A percentile compares a stretch with the other conserved stretches of the same genome.
Evolutionary conservation across 176 grass and related monocot species (phyloP).

Genomic region (Cenchrus americanus): DNA sequence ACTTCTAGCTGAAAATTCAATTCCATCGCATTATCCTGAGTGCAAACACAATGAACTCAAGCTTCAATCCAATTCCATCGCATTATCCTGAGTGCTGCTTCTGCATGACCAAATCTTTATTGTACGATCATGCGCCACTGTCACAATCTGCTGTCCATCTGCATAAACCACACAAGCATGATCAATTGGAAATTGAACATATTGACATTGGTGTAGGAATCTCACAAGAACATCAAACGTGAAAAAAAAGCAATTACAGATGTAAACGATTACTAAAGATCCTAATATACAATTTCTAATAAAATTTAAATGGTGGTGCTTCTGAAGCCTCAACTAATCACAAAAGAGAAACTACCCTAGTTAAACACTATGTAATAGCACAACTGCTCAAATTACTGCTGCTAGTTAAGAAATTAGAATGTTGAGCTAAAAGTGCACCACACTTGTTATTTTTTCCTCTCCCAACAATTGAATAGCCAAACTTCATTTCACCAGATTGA

Average conservation of each 20-base stretch:
- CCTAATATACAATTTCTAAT: neutral
- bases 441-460: neutral
- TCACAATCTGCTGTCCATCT: conserved; percentile 96
- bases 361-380: conserved; percentile 11
- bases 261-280: no score
- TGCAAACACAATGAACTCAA: neutral
- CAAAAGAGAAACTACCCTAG: conserved; percentile 7
- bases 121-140: conserved; percentile 87
- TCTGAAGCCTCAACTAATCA: neutral
- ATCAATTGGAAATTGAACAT: conserved; percentile 12
- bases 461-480: neutral
- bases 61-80: conserved; percentile 81
- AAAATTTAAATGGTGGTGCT: conserved; percentile 1
- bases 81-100: conserved; percentile 57
- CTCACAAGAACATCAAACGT: neutral
- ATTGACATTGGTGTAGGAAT: neutral
- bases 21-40: conserved; percentile 70
- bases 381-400: neutral
- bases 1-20: conserved; percentile 35
- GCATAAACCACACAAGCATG: conserved; percentile 38
- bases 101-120: conserved; percentile 91
- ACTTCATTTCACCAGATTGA: conserved; percentile 22
- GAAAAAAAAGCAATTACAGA: no score
- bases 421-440: neutral
- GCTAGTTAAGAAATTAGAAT: conserved; percentile 28